A percentile compares a stretch with the other conserved stretches of the same genome.
These are phyloP conservation scores for Cyberlindnera galapagoensis DNA, from an alignment of 805 yeast species.

Conservation along the genomic window DNA sequence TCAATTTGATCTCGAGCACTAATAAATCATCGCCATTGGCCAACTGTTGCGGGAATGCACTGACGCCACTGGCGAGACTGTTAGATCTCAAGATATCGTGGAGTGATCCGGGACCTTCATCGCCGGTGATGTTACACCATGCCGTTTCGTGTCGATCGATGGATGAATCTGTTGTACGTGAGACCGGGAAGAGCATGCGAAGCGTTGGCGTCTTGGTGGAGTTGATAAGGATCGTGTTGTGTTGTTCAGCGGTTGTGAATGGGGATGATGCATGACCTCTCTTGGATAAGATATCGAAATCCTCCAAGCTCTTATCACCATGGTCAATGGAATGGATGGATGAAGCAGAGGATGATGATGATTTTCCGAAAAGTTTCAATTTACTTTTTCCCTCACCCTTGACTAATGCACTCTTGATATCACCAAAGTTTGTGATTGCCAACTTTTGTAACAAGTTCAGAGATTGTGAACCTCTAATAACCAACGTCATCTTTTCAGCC, in stretches of 20 bases:
- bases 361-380: constrained; percentile 5
- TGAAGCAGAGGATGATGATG: no score
- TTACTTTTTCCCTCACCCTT: constrained; percentile 8
- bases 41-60: constrained; percentile 36
- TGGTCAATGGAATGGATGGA: no score
- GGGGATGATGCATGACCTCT: constrained; percentile 16
- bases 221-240: constrained; percentile 33
- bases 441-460: constrained; percentile 48
- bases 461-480: constrained; percentile 62
- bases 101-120: constrained; percentile 49
- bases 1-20: constrained; percentile 43
- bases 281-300: constrained; percentile 13
- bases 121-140: constrained; percentile 59
- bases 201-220: constrained; percentile 29
- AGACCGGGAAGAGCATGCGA: constrained; percentile 42
- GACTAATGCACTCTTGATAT: constrained; percentile 18
- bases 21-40: constrained; percentile 33
- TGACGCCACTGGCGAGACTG: constrained; percentile 32
- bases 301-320: constrained; percentile 5
- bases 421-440: constrained; percentile 38
- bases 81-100: constrained; percentile 30
- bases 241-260: constrained; percentile 19
- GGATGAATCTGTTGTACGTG: not conserved
- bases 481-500: constrained; percentile 48
- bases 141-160: constrained; percentile 27